Evolutionary conservation across 495 filamentous ascomycete genomes (phyloP).

Genomic region (Penicilliopsis zonata): DNA sequence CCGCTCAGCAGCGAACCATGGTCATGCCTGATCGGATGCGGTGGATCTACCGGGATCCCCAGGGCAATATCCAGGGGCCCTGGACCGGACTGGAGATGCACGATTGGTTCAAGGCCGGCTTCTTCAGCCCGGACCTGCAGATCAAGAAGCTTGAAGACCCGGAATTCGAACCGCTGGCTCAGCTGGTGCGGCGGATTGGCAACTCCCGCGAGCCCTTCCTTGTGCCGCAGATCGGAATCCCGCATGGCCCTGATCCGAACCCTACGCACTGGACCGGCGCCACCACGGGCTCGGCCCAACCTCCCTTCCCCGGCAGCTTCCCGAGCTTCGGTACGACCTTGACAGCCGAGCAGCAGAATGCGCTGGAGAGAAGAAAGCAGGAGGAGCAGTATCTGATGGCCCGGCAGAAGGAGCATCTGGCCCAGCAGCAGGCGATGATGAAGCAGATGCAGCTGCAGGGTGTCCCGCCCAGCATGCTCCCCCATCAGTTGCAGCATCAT

Average conservation of each 20-base stretch:
- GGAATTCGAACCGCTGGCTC: constrained; percentile 93
- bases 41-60: constrained; percentile 95
- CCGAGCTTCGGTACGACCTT: constrained; percentile 96
- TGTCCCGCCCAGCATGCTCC: constrained; percentile 34
- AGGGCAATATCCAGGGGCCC: constrained; percentile 82
- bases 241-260: constrained; percentile 59
- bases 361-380: constrained; percentile 88
- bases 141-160: constrained; percentile 88
- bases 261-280: constrained; percentile 25
- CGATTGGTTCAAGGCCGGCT: constrained; percentile 98
- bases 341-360: constrained; percentile 95
- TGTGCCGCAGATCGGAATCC: constrained; percentile 89
- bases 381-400: constrained; percentile 97
- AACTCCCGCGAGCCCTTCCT: constrained; percentile 97
- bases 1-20: constrained; percentile 74
- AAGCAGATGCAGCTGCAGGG: constrained; percentile 62
- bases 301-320: constrained; percentile 90
- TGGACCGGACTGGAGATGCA: constrained; percentile 98
- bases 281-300: constrained; percentile 56
- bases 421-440: constrained; percentile 70
- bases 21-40: constrained; percentile 99
- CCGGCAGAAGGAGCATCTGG: constrained; percentile 84
- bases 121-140: constrained; percentile 87
- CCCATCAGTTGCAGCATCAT: constrained; percentile 70
- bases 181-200: constrained; percentile 88